Conservation (phyloP, 2,329 filamentous ascomycete species). For the Monilinia laxa region DNA sequence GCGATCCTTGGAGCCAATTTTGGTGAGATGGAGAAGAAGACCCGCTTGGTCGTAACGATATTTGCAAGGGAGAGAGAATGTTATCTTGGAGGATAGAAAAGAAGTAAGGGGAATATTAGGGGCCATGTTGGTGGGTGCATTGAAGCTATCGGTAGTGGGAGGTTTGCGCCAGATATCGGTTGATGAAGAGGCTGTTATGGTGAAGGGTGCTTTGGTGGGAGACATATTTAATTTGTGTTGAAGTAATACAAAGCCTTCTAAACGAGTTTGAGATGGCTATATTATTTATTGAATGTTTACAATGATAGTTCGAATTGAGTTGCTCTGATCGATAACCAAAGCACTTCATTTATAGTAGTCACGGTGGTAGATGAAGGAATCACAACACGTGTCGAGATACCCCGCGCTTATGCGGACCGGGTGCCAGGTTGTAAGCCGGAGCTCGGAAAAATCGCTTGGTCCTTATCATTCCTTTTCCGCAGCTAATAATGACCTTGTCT, state of each 20-base stretch:
- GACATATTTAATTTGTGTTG: not conserved
- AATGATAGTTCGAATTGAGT: not conserved
- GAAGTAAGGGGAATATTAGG: not conserved
- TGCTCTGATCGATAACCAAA: not conserved
- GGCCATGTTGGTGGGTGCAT: constrained; percentile 11
- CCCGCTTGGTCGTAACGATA: constrained; percentile 22
- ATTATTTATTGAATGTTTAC: not conserved
- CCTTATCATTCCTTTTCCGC: not conserved
- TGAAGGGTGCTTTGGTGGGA: constrained; percentile 16
- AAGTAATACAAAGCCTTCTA: not conserved
- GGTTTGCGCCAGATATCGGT: constrained; percentile 23
- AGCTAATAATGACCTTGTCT: no score
- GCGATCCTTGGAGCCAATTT: not conserved
- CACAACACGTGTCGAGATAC: not conserved
- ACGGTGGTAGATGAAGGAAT: not conserved
- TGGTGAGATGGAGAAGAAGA: constrained; percentile 15
- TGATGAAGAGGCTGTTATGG: constrained; percentile 1
- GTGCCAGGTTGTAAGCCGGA: not conserved
- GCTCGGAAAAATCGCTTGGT: not conserved
- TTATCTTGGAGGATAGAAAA: constrained; percentile 4
- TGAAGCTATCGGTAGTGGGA: constrained; percentile 17
- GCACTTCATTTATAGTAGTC: not conserved
- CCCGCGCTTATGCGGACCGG: not conserved
- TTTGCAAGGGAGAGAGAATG: constrained; percentile 15
- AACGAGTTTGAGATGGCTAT: not conserved